Conservation (phyloP, 2,329 filamentous ascomycete genomes). For the Colletotrichum cuscutae region DNA sequence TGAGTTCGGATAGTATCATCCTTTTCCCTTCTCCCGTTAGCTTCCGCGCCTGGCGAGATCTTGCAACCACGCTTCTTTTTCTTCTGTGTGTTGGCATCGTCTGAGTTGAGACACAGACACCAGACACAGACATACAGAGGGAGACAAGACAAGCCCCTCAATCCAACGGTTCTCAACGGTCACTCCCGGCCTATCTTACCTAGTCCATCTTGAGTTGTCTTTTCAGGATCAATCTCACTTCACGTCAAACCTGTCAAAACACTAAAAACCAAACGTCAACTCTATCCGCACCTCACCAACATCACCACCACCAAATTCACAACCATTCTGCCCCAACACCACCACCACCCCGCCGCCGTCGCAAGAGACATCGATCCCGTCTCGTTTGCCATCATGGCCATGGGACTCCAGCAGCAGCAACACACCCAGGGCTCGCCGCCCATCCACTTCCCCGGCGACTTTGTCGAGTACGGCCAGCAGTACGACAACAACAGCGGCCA, state of each 20-base stretch:
- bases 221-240: background rate
- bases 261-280: background rate
- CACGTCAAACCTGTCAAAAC: background rate
- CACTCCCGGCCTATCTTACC: background rate
- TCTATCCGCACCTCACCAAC: background rate
- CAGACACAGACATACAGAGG: background rate
- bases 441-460: constrained; percentile 28
- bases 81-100: background rate
- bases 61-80: background rate
- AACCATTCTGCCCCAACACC: background rate
- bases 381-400: constrained; percentile 28
- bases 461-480: constrained; percentile 27
- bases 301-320: background rate
- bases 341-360: background rate
- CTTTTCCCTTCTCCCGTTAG: background rate
- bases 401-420: constrained; percentile 29
- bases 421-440: constrained; percentile 26
- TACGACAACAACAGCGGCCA: constrained; percentile 13
- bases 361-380: constrained; percentile 6
- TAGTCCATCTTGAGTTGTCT: background rate
- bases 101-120: background rate
- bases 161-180: background rate
- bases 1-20: background rate
- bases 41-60: background rate
- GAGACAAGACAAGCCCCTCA: background rate